Base-by-base conservation (phyloP, 352 stramenopile genomes). In the Globisporangium nodosum region DNA sequence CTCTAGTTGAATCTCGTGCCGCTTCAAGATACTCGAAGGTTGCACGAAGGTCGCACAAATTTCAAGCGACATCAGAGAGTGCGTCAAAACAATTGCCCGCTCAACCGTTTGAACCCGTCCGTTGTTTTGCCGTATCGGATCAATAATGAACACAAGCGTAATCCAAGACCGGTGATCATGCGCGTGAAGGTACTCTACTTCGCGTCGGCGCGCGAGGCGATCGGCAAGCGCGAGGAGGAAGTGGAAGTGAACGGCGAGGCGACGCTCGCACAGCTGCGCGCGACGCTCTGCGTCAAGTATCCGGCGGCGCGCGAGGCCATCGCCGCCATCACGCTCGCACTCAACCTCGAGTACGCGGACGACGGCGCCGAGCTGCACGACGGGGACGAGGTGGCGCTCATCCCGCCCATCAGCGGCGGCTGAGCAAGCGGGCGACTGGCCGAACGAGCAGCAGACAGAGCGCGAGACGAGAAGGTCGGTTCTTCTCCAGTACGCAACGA, bases 161-260 rank as follows among this genome's bases (percentile, higher is more conserved):
- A 24, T 24, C 21, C 21, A 24, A 24, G 21, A 24, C 31, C 18
- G 16, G 39, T 39, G 42, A 47, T 15, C 20, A 77, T 83, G 69
- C 60, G 75, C 45, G 51, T 93, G 58, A 88, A 88, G 52, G 78
- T 91, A 72, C 74, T 93, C 24, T 93, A 87, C 78, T 93, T 93
- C 61, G 84, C 84, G 53, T 84, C 81, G 48, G 78, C 76, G 58
- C 74, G 81, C 8, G 84, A 93, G 71, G 71, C 76, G 37, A 63
- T 92, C 58, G 84, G 81, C 8, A 63, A 76, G 47, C 84, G 81
- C n/a, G 81, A 93, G 56, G 81, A 93, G 60, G 66, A 66, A 21
- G 18, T 91, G 43, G 54, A 21, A 46, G 53, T 91, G 9, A 39
- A 40, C 8, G 21, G 48, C 2, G 47, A 16, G 9, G 16, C 59